Conservation (phyloP, 805 yeast genomes). For the Ogataea pilisensis region DNA sequence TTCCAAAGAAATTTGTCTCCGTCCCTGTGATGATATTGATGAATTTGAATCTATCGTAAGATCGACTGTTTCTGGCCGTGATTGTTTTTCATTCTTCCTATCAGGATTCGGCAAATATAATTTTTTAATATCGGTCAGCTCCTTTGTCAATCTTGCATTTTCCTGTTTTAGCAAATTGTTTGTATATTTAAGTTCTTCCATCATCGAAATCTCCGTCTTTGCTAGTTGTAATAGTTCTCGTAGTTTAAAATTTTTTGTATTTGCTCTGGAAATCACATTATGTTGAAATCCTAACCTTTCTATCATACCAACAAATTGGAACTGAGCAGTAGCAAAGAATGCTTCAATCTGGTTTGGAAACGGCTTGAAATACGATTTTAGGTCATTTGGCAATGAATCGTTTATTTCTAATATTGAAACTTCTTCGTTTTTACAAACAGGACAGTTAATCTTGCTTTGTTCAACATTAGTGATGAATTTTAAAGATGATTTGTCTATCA, state of each 20-base stretch:
- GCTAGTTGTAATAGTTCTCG: slow-evolving; percentile 12
- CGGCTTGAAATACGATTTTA: slow-evolving; percentile 13
- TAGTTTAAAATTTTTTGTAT: slow-evolving; percentile 5
- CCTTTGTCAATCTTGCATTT: slow-evolving; percentile 2
- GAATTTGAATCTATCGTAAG: slow-evolving; percentile 8
- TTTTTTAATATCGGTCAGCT: not conserved
- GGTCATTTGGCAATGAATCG: slow-evolving; percentile 12
- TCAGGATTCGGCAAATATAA: too few species aligned
- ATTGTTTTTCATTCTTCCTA: not conserved
- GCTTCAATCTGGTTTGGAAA: slow-evolving; percentile 15
- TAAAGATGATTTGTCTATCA: slow-evolving; percentile 1
- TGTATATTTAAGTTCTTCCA: slow-evolving; percentile 6
- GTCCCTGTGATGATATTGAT: not conserved
- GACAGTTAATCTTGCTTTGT: slow-evolving; percentile 7
- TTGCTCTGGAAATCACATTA: slow-evolving; percentile 1
- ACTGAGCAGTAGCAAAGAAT: slow-evolving; percentile 13
- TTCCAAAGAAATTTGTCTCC: not conserved
- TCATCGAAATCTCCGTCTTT: slow-evolving; percentile 8
- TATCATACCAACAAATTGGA: slow-evolving; percentile 13
- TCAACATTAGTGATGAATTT: slow-evolving; percentile 1
- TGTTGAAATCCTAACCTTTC: slow-evolving; percentile 6
- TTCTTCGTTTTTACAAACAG: slow-evolving; percentile 7
- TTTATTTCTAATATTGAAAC: slow-evolving; percentile 10
- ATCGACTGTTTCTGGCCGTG: slow-evolving; percentile 8
- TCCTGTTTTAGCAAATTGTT: slow-evolving; percentile 1